Evolutionary conservation across 2,329 filamentous ascomycete genomes (phyloP).

Genomic region (Cadophora sp.): DNA sequence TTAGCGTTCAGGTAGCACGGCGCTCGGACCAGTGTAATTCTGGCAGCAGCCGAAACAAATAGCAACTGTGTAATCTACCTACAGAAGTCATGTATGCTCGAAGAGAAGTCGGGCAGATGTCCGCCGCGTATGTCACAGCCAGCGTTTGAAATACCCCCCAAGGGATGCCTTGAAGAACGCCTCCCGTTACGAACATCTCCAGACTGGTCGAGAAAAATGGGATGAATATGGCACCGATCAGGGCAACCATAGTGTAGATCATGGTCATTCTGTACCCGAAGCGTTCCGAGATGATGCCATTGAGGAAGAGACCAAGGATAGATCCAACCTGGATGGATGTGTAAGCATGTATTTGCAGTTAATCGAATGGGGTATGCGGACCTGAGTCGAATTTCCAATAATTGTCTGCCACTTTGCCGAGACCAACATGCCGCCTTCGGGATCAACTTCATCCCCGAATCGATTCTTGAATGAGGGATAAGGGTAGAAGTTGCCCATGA

Average conservation of each 20-base stretch:
- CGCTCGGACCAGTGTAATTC: too few species aligned
- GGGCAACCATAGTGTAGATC: constrained; percentile 12
- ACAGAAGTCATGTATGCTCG: constrained; percentile 10
- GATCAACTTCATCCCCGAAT: constrained; percentile 11
- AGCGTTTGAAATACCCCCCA: constrained; percentile 5
- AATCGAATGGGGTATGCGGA: neutral
- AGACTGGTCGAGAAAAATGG: constrained; percentile 5
- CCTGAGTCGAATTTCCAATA: constrained; percentile 9
- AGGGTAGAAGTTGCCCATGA: constrained; percentile 18
- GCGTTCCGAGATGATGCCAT: constrained; percentile 6
- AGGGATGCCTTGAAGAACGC: neutral
- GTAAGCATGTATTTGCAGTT: neutral
- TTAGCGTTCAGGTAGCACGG: too few species aligned
- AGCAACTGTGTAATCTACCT: neutral
- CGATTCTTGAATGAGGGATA: constrained; percentile 15
- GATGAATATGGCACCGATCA: constrained; percentile 6
- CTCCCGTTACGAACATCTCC: constrained; percentile 1
- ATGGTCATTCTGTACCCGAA: constrained; percentile 16
- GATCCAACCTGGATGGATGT: neutral
- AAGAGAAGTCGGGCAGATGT: constrained; percentile 6
- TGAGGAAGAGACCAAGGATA: constrained; percentile 15
- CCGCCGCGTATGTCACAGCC: constrained; percentile 1
- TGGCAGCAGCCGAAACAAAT: too few species aligned
- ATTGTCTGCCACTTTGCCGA: constrained; percentile 13
- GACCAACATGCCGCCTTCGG: neutral